A percentile compares a stretch with the other conserved stretches of the same genome.
Conservation (phyloP, 768 basidiomycete species). For the Amanita polypyramis region DNA sequence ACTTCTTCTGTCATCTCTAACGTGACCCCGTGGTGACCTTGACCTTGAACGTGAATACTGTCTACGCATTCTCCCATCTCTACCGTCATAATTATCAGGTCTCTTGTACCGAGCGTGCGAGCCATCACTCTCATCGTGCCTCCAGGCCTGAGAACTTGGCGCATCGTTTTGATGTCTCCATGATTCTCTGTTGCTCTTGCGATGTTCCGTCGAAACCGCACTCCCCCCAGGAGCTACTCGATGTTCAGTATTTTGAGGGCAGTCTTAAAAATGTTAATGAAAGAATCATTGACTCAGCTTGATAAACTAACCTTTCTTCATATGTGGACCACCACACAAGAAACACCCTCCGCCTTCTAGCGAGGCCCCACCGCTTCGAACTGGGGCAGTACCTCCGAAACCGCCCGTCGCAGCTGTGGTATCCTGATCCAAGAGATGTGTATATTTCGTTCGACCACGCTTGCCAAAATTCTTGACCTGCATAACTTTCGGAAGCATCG, state of each 20-base stretch:
- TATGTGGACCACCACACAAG: constrained; percentile 86
- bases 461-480: constrained; percentile 95
- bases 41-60: constrained; percentile 21
- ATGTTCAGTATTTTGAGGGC: constrained; percentile 34
- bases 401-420: constrained; percentile 59
- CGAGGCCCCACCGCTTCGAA: constrained; percentile 45
- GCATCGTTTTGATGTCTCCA: neutral
- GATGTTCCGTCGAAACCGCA: neutral
- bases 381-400: constrained; percentile 48
- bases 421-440: constrained; percentile 91
- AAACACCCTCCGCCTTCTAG: constrained; percentile 72
- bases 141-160: neutral
- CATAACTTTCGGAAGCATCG: constrained; percentile 89
- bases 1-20: constrained; percentile 11
- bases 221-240: neutral
- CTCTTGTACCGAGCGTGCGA: neutral
- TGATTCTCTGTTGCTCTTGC: neutral
- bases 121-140: neutral
- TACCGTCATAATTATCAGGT: constrained; percentile 15
- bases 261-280: constrained; percentile 24
- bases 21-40: constrained; percentile 18
- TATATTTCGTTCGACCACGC: constrained; percentile 89
- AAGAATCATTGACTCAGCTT: neutral
- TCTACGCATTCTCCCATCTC: constrained; percentile 17
- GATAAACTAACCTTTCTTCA: constrained; percentile 64